Conservation (phyloP, 1,284 basidiomycete species). For the Microbotryum violaceum region DNA sequence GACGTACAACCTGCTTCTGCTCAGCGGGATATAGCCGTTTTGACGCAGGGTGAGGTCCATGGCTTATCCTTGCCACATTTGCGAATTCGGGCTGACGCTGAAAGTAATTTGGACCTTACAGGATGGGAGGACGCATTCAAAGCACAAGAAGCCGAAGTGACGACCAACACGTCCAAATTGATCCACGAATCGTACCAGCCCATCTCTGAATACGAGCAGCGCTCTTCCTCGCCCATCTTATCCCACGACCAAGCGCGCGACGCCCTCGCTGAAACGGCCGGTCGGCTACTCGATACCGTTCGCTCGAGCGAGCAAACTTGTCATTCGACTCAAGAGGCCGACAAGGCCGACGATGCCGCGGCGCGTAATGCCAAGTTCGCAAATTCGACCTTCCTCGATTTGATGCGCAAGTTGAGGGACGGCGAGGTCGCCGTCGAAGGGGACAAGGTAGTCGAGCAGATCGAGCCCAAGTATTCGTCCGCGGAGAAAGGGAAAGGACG, state of each 20-base stretch:
- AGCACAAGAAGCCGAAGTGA: neutral
- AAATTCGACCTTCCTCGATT: constrained; percentile 74
- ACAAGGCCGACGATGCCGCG: constrained; percentile 38
- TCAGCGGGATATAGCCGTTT: neutral
- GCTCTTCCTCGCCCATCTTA: neutral
- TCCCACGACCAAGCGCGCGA: constrained; percentile 34
- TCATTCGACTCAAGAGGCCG: constrained; percentile 2
- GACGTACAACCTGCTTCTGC: neutral
- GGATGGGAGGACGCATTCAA: neutral
- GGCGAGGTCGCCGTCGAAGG: constrained; percentile 75
- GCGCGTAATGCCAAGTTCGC: constrained; percentile 68
- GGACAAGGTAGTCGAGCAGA: constrained; percentile 59
- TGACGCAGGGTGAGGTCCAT: neutral
- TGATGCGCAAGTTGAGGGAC: constrained; percentile 80
- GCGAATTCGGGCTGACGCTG: too few relatives aligned
- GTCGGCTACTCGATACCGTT: constrained; percentile 40
- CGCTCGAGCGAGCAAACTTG: constrained; percentile 18
- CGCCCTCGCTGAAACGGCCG: constrained; percentile 41
- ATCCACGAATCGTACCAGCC: constrained; percentile 1
- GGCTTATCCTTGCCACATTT: neutral
- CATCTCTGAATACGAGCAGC: constrained; percentile 4
- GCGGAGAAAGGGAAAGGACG: constrained; percentile 33
- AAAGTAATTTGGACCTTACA: neutral
- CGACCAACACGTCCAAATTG: neutral
- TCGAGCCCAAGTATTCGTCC: constrained; percentile 39